phyloP scores from a whole-genome alignment of 2,329 filamentous ascomycete species.

The Aureobasidium sp. region DNA sequence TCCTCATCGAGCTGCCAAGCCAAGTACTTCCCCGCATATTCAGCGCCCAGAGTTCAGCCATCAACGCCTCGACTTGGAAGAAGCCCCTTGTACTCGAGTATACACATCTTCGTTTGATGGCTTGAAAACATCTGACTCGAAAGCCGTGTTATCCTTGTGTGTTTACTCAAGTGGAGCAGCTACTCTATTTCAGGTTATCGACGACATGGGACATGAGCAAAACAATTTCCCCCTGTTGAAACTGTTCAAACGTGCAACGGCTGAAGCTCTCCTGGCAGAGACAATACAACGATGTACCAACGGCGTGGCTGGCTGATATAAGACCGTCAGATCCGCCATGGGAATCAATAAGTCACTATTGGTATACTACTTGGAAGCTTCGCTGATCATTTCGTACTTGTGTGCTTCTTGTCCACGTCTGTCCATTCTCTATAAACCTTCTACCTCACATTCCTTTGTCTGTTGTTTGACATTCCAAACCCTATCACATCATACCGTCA shows the following conservation, averaged over 20 bases:
- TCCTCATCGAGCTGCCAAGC: neutral
- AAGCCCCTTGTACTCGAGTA: neutral
- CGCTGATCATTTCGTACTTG: neutral
- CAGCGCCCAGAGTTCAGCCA: neutral
- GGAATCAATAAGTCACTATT: constrained; percentile 9
- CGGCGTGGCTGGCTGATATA: constrained; percentile 12
- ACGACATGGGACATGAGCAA: neutral
- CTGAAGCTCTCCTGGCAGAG: constrained; percentile 4
- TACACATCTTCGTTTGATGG: neutral
- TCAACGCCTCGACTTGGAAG: neutral
- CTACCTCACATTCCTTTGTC: constrained; percentile 1
- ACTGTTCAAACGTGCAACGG: constrained; percentile 9
- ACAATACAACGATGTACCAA: neutral
- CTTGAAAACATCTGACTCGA: neutral
- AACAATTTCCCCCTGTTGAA: constrained; percentile 11
- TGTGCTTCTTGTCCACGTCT: neutral
- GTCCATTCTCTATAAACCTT: neutral
- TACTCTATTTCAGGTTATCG: neutral
- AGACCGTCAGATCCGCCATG: constrained; percentile 1
- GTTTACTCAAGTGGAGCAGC: neutral
- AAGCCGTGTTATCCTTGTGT: neutral
- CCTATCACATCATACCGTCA: neutral
- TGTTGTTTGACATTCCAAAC: constrained; percentile 6
- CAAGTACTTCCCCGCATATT: neutral
- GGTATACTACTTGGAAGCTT: neutral